Evolutionary conservation across 345 rosid genomes (phyloP).

Genomic region (Iberis pinnata): DNA sequence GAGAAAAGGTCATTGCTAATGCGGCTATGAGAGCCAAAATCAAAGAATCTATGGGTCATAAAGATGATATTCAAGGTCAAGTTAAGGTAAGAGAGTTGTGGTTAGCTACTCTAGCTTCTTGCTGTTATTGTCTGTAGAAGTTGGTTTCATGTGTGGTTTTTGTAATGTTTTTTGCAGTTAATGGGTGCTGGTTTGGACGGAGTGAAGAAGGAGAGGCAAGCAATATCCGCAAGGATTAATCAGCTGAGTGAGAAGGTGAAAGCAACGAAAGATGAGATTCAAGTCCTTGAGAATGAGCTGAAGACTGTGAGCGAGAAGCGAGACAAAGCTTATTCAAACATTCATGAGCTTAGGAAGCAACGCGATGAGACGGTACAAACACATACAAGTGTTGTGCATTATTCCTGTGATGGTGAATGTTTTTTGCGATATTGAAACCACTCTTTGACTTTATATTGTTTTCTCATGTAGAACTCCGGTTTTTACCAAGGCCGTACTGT

Average conservation of each 20-base stretch:
- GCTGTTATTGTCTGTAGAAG: conserved; percentile 3
- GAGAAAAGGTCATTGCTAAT: conserved; percentile 85
- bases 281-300: conserved; percentile 48
- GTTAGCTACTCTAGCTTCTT: conserved; percentile 24
- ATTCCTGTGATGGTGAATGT: conserved; percentile 12
- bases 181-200: conserved; percentile 86
- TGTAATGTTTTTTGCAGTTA: conserved; percentile 39
- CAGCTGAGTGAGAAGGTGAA: conserved; percentile 48
- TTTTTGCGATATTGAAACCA: background rate
- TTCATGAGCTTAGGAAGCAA: conserved; percentile 52
- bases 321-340: conserved; percentile 48
- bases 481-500: conserved; percentile 42
- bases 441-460: background rate
- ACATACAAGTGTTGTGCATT: background rate
- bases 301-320: conserved; percentile 44
- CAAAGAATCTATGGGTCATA: conserved; percentile 82
- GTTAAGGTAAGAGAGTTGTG: conserved; percentile 67
- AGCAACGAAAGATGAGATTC: conserved; percentile 50
- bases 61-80: conserved; percentile 79
- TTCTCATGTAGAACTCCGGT: conserved; percentile 47
- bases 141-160: background rate
- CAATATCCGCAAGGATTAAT: conserved; percentile 48
- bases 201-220: conserved; percentile 80
- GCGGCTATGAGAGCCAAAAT: conserved; percentile 71
- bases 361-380: conserved; percentile 62